Evolutionary conservation across 139 green algal genomes (phyloP).

Genomic region (Pleodorina starrii): DNA sequence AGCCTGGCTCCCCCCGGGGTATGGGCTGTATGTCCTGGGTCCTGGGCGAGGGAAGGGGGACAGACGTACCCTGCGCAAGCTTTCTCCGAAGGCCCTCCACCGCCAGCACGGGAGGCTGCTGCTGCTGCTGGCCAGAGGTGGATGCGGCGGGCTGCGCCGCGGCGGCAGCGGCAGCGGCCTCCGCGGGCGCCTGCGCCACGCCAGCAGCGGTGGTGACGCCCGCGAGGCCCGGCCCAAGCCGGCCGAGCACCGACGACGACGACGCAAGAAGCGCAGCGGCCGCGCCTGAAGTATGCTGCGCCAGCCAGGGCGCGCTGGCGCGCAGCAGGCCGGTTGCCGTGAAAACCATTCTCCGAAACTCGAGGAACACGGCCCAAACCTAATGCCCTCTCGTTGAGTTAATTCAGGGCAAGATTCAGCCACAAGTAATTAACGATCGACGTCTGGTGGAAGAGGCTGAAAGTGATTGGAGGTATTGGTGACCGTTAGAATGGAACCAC

Average conservation of each 20-base stretch:
- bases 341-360: conserved; percentile 12
- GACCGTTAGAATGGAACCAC: conserved; percentile 20
- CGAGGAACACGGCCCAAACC: too few relatives aligned
- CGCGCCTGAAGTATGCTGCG: conserved; percentile 1
- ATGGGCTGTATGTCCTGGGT: too few relatives aligned
- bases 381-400: too few relatives aligned
- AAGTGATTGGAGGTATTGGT: not conserved
- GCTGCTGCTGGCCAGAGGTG: conserved; percentile 12
- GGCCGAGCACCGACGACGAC: not conserved
- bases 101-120: conserved; percentile 1
- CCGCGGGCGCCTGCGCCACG: conserved; percentile 39
- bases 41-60: too few relatives aligned
- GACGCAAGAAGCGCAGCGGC: conserved; percentile 2
- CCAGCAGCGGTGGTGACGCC: not conserved
- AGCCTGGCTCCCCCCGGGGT: too few relatives aligned
- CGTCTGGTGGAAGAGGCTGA: too few relatives aligned
- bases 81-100: conserved; percentile 55
- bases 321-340: not conserved
- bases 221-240: not conserved
- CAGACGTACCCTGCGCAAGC: conserved; percentile 61
- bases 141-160: conserved; percentile 8
- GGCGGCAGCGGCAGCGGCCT: conserved; percentile 13
- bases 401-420: too few relatives aligned
- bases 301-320: conserved; percentile 1
- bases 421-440: not conserved